phyloP scores from a whole-genome alignment of 495 filamentous ascomycete genomes.

The Daldinia childiae region DNA sequence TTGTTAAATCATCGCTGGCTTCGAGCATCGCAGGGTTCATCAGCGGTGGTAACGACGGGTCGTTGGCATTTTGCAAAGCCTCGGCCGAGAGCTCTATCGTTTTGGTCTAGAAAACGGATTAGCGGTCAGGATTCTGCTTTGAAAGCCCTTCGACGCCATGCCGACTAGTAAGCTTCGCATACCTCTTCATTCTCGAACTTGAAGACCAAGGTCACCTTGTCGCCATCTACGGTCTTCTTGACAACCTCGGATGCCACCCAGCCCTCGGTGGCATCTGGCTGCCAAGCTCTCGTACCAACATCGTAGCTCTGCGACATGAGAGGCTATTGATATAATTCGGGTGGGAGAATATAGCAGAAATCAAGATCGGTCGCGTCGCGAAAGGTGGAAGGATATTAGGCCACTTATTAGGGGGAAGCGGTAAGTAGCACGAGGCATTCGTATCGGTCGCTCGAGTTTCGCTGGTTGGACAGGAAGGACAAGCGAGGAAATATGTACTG shows the following conservation, averaged over 20 bases:
- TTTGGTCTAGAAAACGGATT: slow-evolving; percentile 66
- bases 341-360: slow-evolving; percentile 15
- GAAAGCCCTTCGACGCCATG: not conserved
- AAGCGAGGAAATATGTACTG: slow-evolving; percentile 7
- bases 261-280: slow-evolving; percentile 92
- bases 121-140: slow-evolving; percentile 33
- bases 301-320: slow-evolving; percentile 96
- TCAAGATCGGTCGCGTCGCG: slow-evolving; percentile 40
- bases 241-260: slow-evolving; percentile 97
- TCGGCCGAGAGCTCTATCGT: slow-evolving; percentile 81
- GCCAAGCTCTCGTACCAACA: slow-evolving; percentile 97
- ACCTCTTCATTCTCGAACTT: slow-evolving; percentile 94
- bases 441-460: slow-evolving; percentile 35
- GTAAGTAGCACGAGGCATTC: slow-evolving; percentile 44
- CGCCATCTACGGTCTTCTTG: slow-evolving; percentile 83
- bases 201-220: slow-evolving; percentile 88
- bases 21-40: slow-evolving; percentile 99
- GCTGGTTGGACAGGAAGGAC: slow-evolving; percentile 7
- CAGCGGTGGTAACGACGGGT: slow-evolving; percentile 84
- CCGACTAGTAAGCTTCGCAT: slow-evolving; percentile 39
- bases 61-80: slow-evolving; percentile 72
- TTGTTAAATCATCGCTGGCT: slow-evolving; percentile 97
- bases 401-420: slow-evolving; percentile 34
- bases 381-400: slow-evolving; percentile 22
- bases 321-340: slow-evolving; percentile 37